Evolutionary conservation across 2,329 filamentous ascomycete genomes (phyloP).

Genomic region (Lecanicillium sp.): DNA sequence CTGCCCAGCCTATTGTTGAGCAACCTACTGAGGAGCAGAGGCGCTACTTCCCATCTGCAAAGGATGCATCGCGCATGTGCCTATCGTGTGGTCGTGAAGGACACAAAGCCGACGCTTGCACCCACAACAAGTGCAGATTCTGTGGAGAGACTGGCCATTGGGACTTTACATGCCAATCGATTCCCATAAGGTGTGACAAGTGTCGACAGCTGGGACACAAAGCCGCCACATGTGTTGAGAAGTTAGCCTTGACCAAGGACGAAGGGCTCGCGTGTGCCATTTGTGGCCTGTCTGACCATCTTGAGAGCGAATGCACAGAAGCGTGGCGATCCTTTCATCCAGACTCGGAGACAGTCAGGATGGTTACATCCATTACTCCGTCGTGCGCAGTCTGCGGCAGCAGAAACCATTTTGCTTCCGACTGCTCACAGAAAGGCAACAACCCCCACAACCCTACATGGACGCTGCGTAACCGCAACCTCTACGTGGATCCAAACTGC

Average conservation of each 20-base stretch:
- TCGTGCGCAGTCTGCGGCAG: slow-evolving; percentile 51
- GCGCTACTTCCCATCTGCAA: slow-evolving; percentile 45
- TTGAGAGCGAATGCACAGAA: slow-evolving; percentile 51
- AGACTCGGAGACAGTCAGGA: slow-evolving; percentile 30
- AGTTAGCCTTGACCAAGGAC: slow-evolving; percentile 41
- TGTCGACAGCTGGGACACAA: slow-evolving; percentile 58
- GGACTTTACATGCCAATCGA: slow-evolving; percentile 40
- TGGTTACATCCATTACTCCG: slow-evolving; percentile 40
- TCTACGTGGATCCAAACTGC: slow-evolving; percentile 41
- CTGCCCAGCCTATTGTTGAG: too few relatives aligned
- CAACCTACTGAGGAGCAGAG: slow-evolving; percentile 19
- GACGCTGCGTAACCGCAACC: slow-evolving; percentile 39
- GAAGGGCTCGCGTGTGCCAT: slow-evolving; percentile 53
- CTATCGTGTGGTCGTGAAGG: slow-evolving; percentile 41
- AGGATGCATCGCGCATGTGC: slow-evolving; percentile 36
- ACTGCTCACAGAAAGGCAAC: slow-evolving; percentile 33
- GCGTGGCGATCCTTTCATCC: slow-evolving; percentile 52
- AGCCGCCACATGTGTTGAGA: slow-evolving; percentile 43
- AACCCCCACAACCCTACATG: slow-evolving; percentile 36
- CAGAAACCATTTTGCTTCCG: slow-evolving; percentile 47
- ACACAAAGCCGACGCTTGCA: slow-evolving; percentile 39
- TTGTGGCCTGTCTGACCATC: slow-evolving; percentile 48
- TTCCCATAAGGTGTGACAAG: slow-evolving; percentile 42
- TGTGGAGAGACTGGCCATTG: slow-evolving; percentile 40
- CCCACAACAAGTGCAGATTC: slow-evolving; percentile 37